A percentile compares a stretch with the other conserved stretches of the same genome.
phyloP scores from a whole-genome alignment of 1,139 yeast species.

The Blastobotrys persicus region DNA sequence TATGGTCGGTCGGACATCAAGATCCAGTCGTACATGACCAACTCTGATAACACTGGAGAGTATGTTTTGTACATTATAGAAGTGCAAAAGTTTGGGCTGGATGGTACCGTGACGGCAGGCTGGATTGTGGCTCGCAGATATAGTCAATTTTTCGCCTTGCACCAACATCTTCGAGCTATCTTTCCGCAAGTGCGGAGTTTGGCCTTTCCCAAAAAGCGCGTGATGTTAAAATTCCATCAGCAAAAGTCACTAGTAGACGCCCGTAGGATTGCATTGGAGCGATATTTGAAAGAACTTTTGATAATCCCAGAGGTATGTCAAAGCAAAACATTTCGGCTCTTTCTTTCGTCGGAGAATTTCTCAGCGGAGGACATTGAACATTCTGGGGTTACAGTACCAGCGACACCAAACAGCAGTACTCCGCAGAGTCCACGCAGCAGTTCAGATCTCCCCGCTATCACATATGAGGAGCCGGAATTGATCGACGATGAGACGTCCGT shows the following conservation, averaged over 20 bases:
- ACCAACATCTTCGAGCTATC: slow-evolving; percentile 57
- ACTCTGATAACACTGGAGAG: slow-evolving; percentile 52
- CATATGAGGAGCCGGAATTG: background rate
- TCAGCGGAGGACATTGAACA: slow-evolving; percentile 17
- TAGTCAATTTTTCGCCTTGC: slow-evolving; percentile 74
- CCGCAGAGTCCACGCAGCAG: slow-evolving; percentile 8
- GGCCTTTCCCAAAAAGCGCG: slow-evolving; percentile 62
- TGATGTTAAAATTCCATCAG: slow-evolving; percentile 64
- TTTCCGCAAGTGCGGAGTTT: slow-evolving; percentile 53
- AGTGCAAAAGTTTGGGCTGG: slow-evolving; percentile 55
- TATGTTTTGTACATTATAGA: slow-evolving; percentile 73
- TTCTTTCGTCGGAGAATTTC: slow-evolving; percentile 72
- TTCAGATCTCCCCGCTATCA: background rate
- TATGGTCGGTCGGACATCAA: slow-evolving; percentile 65
- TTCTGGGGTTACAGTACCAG: background rate
- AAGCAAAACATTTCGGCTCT: slow-evolving; percentile 67
- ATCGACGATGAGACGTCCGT: slow-evolving; percentile 35
- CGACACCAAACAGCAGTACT: background rate
- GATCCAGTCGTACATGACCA: slow-evolving; percentile 64
- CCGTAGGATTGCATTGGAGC: slow-evolving; percentile 59
- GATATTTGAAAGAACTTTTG: slow-evolving; percentile 58
- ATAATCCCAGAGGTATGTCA: slow-evolving; percentile 68
- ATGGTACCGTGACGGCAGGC: slow-evolving; percentile 57
- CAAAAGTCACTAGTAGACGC: slow-evolving; percentile 62
- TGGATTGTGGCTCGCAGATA: slow-evolving; percentile 91